Percentiles rank a stretch among this genome's conserved stretches.
These are phyloP conservation scores for Hanseniaspora jakobsenii DNA, from an alignment of 805 yeast genomes.

Conservation along the genomic window DNA sequence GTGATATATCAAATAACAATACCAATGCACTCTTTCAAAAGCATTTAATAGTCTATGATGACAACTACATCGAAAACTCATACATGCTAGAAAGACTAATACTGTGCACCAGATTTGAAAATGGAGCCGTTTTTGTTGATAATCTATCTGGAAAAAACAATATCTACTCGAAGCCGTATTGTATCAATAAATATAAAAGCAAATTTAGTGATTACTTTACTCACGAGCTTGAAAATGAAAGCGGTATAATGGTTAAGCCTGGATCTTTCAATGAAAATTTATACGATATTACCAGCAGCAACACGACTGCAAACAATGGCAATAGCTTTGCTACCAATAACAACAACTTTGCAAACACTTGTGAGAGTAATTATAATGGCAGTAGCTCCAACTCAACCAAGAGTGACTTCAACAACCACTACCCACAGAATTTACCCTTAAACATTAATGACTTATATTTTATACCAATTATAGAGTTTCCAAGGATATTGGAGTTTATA, in stretches of 20 bases:
- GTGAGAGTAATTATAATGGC: too few relatives aligned
- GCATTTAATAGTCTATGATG: not conserved
- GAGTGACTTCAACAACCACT: not conserved
- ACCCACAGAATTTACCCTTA: not conserved
- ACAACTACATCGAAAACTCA: not conserved
- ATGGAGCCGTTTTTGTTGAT: not conserved
- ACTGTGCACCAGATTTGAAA: not conserved
- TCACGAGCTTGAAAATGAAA: not conserved
- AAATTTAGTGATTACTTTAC: not conserved
- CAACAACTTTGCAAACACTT: too few relatives aligned
- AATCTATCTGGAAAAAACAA: not conserved
- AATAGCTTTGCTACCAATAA: too few relatives aligned
- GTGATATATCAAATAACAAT: too few relatives aligned
- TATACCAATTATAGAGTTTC: constrained; percentile 8
- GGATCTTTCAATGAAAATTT: too few relatives aligned
- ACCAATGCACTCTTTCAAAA: not conserved
- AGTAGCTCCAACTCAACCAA: too few relatives aligned
- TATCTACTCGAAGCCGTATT: not conserved
- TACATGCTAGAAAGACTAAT: not conserved
- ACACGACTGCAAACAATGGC: too few relatives aligned
- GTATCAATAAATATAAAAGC: not conserved
- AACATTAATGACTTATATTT: constrained; percentile 1
- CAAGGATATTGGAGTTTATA: constrained; percentile 5
- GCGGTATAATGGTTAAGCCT: too few relatives aligned
- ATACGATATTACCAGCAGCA: too few relatives aligned